phyloP scores from a whole-genome alignment of 2,329 filamentous ascomycete species.

The Ophiocordyceps unilateralis region DNA sequence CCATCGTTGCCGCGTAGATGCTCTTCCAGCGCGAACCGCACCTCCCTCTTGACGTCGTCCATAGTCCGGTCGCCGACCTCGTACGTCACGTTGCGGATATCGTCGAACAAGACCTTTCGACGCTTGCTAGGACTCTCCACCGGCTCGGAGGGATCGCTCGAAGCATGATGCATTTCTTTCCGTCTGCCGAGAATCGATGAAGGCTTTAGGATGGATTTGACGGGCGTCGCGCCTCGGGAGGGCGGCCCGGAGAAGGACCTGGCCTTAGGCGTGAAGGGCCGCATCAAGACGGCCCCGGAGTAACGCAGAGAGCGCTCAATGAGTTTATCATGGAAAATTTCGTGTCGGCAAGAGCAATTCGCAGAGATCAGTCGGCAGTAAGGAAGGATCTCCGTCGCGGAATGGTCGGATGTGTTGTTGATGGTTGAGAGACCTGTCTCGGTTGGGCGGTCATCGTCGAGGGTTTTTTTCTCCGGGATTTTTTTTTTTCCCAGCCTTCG shows the following conservation, averaged over 20 bases:
- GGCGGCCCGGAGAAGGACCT: constrained; percentile 16
- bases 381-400: neutral
- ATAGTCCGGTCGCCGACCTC: constrained; percentile 34
- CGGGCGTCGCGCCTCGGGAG: constrained; percentile 20
- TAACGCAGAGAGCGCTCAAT: neutral
- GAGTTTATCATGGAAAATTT: neutral
- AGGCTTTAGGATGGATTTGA: constrained; percentile 36
- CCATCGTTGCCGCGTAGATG: constrained; percentile 40
- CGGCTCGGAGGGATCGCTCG: constrained; percentile 20
- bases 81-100: constrained; percentile 37
- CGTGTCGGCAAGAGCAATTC: neutral
- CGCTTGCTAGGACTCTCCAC: constrained; percentile 31
- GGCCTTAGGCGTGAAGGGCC: constrained; percentile 17
- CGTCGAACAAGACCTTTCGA: constrained; percentile 40
- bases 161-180: constrained; percentile 25
- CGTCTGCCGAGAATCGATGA: constrained; percentile 25
- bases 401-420: neutral
- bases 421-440: neutral
- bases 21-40: constrained; percentile 36
- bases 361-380: no score
- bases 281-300: constrained; percentile 7
- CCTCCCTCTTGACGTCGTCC: constrained; percentile 37
- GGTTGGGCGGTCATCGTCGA: no score
- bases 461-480: no score
- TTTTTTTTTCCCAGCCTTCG: no score